These are phyloP conservation scores for Pyricularia grisea DNA, from an alignment of 2,329 filamentous ascomycete species.

Conservation along the genomic window DNA sequence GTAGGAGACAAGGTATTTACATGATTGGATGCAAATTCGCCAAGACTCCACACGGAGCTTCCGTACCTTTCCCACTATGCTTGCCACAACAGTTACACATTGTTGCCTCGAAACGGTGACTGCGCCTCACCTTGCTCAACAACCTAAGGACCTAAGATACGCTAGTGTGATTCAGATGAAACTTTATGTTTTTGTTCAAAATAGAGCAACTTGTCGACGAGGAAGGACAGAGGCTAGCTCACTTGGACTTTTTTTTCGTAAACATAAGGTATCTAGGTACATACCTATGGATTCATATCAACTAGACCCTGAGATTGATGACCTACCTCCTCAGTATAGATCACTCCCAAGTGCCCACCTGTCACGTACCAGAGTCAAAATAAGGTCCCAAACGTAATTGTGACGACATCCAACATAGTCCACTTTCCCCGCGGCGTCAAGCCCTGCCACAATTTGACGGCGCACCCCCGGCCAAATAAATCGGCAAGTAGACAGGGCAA, in stretches of 20 bases:
- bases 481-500: background rate
- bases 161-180: background rate
- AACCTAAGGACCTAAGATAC: too few relatives aligned
- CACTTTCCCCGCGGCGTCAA: background rate
- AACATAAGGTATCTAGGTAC: too few relatives aligned
- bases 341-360: too few relatives aligned
- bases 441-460: background rate
- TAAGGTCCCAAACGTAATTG: background rate
- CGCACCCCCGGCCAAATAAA: background rate
- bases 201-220: too few relatives aligned
- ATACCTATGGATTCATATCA: too few relatives aligned
- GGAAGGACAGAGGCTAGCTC: background rate
- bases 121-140: background rate
- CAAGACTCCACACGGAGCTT: background rate
- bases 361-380: too few relatives aligned
- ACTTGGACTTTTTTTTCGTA: too few relatives aligned
- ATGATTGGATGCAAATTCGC: background rate
- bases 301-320: too few relatives aligned
- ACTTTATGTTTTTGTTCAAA: background rate
- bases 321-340: too few relatives aligned
- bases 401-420: background rate
- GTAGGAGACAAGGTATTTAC: background rate
- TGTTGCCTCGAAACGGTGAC: background rate
- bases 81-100: background rate
- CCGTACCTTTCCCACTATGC: background rate